Base-by-base conservation (phyloP, 2,329 filamentous ascomycete species). In the Ophiocordyceps polyrhachis-furcata region DNA sequence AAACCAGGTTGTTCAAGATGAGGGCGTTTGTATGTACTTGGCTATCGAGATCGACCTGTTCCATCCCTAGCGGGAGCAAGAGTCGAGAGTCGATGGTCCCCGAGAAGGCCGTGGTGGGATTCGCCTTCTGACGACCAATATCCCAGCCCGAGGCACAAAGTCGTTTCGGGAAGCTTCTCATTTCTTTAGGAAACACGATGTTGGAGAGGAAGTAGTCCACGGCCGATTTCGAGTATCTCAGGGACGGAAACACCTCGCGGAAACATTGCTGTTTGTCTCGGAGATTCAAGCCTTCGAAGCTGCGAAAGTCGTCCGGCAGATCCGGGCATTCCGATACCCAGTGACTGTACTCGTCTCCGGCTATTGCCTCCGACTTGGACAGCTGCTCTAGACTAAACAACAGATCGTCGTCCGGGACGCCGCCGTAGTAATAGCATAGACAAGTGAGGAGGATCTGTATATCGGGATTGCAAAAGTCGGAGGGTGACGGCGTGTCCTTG, bases 111-210 rank as follows among this genome's bases (percentile, higher is more conserved):
- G 72, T 76, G 0, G 68, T 74, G 0, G 68, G 63, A 28, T 71
- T 58, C 0, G 25, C 12, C 44, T 67, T 75, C 13, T 45, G 40
- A 20, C 57, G 51, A 2, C 62, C 72, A 29, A 82, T 61, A 49
- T 83, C 76, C 79, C 79, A 83, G 0, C 76, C 78, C 0, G 77
- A 83, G 0, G 74, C 66, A 0, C 71, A 74, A 0, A 83, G 56
- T 47, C 81, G 82, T 9, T 64, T 47, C 0, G 70, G 67, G 42
- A 80, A 83, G 47, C 80, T 71, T 29, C 69, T 74, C 51, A 74
- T 68, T 17, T 77, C 69, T 41, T 65, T 72, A 0, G 76, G 67
- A 48, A 82, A 83, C 0, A 79, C 69, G 1, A 76, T 52, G 14
- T 64, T 53, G 0, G 61, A 54, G 2, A 86, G 56, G 53, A 71